Evolutionary conservation across 1,284 basidiomycete species (phyloP), one percentile per base, ranked within the genome.

Genomic region (Volvariella volvacea): DNA sequence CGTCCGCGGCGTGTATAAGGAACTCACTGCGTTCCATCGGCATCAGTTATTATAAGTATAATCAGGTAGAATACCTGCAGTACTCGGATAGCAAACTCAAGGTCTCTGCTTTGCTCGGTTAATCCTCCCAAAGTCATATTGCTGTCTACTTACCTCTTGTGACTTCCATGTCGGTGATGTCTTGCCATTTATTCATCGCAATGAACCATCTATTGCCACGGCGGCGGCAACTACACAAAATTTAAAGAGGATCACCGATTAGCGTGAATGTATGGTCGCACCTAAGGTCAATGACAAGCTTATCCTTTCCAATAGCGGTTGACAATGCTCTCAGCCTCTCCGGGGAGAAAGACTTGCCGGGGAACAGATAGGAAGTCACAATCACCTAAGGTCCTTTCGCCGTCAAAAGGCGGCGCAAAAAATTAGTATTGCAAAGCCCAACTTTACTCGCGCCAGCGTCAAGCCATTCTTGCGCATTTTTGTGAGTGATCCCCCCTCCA

Each of bases 101-200:
- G 0, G 85, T 79, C 41, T 82, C 89, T 92, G 53, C 22, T 39
- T 12, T n/a, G n/a, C n/a, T n/a, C 25, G 2, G 45, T 47, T 44
- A 38, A 43, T 34, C 28, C 22, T 12, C 36, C 19, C 41, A 42
- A 16, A 46, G 30, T 17, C 41, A 47, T 12, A 16, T 19, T 32
- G 19, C 39, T 20, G 34, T 8, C n/a, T 33, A 48, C 62, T 14
- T 45, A 86, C 90, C 88, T 76, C 83, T 69, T 48, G 76, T 87
- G 15, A 99, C 89, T 57, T 89, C 84, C 83, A 92, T 92, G 57
- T 98, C 90, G 0, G 96, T 98, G 44, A 97, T 77, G 46, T 89
- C 87, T 63, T 97, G 94, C 96, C 96, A 99, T 58, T 93, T 91
- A 66, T 99, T 97, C 93, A 96, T 98, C 0, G 96, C 94, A 4